phyloP scores from a whole-genome alignment of 306 rosid species.

The Cicer arietinum region DNA sequence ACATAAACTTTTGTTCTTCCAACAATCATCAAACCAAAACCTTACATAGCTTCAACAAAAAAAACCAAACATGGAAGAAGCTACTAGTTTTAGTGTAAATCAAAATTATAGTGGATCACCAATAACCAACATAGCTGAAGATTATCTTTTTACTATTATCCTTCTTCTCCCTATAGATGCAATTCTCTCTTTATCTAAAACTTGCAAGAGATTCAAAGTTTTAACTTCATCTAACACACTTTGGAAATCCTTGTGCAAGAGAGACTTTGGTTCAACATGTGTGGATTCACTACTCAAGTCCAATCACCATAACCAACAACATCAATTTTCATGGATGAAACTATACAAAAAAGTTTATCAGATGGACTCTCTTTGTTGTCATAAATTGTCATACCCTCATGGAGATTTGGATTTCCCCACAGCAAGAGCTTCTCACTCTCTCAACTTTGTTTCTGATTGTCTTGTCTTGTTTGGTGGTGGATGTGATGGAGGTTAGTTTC shows the following conservation, averaged over 20 bases:
- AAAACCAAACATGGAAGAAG: slow-evolving; percentile 58
- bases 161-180: slow-evolving; percentile 76
- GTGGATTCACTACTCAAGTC: slow-evolving; percentile 66
- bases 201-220: slow-evolving; percentile 75
- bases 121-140: slow-evolving; percentile 65
- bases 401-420: slow-evolving; percentile 58
- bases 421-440: slow-evolving; percentile 96
- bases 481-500: slow-evolving; percentile 84
- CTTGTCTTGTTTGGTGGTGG: slow-evolving; percentile 91
- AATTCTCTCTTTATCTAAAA: slow-evolving; percentile 71
- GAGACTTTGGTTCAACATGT: slow-evolving; percentile 77
- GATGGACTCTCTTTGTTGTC: slow-evolving; percentile 64
- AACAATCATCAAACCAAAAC: slow-evolving; percentile 17
- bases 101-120: slow-evolving; percentile 62
- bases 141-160: slow-evolving; percentile 71
- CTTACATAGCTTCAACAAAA: slow-evolving; percentile 41
- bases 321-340: slow-evolving; percentile 72
- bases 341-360: slow-evolving; percentile 68
- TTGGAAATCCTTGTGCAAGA: slow-evolving; percentile 73
- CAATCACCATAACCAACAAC: slow-evolving; percentile 37
- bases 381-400: slow-evolving; percentile 53
- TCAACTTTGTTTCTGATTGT: slow-evolving; percentile 82
- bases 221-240: slow-evolving; percentile 66
- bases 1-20: slow-evolving; percentile 23
- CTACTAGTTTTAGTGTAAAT: slow-evolving; percentile 45